Percentiles rank a stretch among this genome's conserved stretches.
These are phyloP conservation scores for Phallus indusiatus DNA, from an alignment of 768 basidiomycete genomes.

Conservation along the genomic window DNA sequence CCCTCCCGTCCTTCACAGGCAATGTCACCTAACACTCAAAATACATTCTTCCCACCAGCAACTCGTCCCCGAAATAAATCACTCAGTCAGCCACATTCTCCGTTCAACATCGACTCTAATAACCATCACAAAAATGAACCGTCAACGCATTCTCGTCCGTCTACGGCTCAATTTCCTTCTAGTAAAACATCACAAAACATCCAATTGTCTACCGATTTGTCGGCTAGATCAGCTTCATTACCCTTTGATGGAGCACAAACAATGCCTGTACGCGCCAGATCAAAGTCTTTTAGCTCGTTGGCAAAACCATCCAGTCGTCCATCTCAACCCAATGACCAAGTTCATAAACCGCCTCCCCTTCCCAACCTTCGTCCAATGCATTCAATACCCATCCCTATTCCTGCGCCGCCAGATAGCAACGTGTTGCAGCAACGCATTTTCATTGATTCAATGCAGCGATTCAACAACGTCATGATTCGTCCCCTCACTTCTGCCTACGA, in stretches of 20 bases:
- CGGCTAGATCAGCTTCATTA: background rate
- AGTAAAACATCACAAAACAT: background rate
- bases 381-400: conserved; percentile 16
- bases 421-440: conserved; percentile 64
- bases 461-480: conserved; percentile 63
- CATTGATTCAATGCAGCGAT: conserved; percentile 66
- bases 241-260: background rate
- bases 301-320: background rate
- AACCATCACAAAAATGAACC: background rate
- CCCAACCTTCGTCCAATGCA: conserved; percentile 19
- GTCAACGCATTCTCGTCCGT: background rate
- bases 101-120: background rate
- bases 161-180: background rate
- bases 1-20: background rate
- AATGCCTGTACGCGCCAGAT: background rate
- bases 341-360: background rate
- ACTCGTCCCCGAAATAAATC: background rate
- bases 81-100: background rate
- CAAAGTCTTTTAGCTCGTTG: background rate
- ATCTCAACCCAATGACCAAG: background rate
- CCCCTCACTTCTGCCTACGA: conserved; percentile 63
- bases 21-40: background rate
- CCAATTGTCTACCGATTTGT: background rate
- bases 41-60: background rate
- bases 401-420: conserved; percentile 3